These are phyloP conservation scores for Fennellomyces sp. DNA, from an alignment of 371 early-diverging fungal species.

Conservation along the genomic window DNA sequence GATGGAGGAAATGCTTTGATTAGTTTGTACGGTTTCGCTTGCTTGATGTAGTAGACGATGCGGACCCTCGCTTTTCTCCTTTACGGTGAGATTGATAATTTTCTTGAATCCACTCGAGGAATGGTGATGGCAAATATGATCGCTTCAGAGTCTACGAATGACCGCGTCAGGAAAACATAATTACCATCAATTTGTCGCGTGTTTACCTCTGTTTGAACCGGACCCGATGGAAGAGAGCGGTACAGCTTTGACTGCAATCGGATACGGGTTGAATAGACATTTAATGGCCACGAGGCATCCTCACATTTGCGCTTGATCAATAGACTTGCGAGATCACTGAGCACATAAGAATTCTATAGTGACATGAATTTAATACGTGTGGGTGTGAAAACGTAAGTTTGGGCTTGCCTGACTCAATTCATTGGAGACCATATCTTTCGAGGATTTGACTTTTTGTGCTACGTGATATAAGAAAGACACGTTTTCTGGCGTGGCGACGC, in stretches of 20 bases:
- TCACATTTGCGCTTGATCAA: conserved; percentile 76
- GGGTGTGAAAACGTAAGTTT: background rate
- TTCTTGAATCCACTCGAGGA: background rate
- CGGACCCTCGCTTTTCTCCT: background rate
- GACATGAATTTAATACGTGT: background rate
- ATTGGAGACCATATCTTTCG: conserved; percentile 57
- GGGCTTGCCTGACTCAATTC: conserved; percentile 53
- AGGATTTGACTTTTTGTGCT: conserved; percentile 78
- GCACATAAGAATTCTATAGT: conserved; percentile 72
- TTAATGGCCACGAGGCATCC: conserved; percentile 70
- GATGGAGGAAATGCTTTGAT: background rate
- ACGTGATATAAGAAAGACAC: conserved; percentile 81
- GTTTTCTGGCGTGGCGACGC: conserved; percentile 81
- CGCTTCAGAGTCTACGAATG: conserved; percentile 7
- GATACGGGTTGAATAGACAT: conserved; percentile 67
- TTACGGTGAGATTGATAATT: background rate
- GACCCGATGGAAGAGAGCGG: conserved; percentile 32
- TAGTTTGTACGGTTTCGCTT: conserved; percentile 2
- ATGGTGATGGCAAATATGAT: conserved; percentile 5
- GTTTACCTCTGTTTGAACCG: conserved; percentile 49
- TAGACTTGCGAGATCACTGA: conserved; percentile 82
- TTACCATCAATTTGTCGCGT: background rate
- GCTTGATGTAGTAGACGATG: background rate
- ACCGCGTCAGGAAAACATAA: background rate
- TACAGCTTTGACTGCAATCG: conserved; percentile 68